Percentiles rank a stretch among this genome's conserved stretches.
These are phyloP conservation scores for Chlamydomonas sphaeroides DNA, from an alignment of 139 green algal genomes.

Conservation along the genomic window DNA sequence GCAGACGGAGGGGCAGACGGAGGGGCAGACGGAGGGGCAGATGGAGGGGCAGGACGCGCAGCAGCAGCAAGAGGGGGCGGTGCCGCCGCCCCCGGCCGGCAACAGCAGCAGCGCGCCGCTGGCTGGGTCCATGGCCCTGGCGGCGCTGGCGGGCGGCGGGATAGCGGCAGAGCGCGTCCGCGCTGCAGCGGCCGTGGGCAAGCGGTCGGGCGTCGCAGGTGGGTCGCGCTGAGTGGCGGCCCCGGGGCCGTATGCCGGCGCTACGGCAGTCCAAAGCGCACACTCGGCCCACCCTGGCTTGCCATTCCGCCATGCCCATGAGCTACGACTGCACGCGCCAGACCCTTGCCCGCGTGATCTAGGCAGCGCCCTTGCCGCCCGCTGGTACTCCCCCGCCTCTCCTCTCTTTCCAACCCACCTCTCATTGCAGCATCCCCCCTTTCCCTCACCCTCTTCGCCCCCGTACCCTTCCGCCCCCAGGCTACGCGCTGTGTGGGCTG, in stretches of 20 bases:
- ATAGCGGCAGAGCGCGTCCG: constrained; percentile 45
- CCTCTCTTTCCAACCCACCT: no score
- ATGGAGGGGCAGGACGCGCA: not conserved
- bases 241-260: no score
- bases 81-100: no score
- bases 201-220: constrained; percentile 44
- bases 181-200: constrained; percentile 47
- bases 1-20: not conserved
- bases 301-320: no score
- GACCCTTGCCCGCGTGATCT: no score
- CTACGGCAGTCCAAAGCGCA: no score
- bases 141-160: constrained; percentile 54
- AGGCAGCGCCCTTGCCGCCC: no score
- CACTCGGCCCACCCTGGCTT: no score
- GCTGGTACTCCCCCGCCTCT: no score
- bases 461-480: constrained; percentile 26
- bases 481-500: constrained; percentile 72
- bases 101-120: constrained; percentile 7
- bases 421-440: no score
- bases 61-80: not conserved
- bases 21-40: not conserved
- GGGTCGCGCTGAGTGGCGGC: not conserved
- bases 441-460: not conserved
- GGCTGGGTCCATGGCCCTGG: constrained; percentile 36
- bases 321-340: no score